Evolutionary conservation across 169 alveolate genomes (phyloP), one percentile per base, ranked within the genome.

Genomic region (Plasmodium falciparum): DNA sequence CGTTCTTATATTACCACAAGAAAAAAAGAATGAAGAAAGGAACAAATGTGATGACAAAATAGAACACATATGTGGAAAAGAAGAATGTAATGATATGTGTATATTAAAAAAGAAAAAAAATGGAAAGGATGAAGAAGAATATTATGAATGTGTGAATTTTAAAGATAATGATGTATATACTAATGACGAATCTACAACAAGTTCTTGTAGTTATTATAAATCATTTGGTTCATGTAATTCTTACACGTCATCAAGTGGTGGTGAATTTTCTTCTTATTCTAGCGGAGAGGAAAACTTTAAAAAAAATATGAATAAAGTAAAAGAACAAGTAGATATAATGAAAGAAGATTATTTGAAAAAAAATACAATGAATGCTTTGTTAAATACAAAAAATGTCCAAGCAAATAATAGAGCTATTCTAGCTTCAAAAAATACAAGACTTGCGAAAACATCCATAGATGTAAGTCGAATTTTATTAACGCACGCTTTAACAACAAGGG

Each of bases 341-440:
- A 78, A 67, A 45, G 89, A 78, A 78, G 74, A 78, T 65, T 78
- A 49, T 56, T 49, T 78, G 54, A 78, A 78, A 50, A 78, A 78
- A 33, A 78, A 78, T 56, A 52, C 89, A 4, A 71, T 71, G 70
- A 52, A 15, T 26, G 89, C 89, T 49, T 66, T 78, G 54, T 70
- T 67, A 52, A 78, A 78, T 45, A 78, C 75, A n/a, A 78, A 59
- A 2, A 63, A 78, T 50, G 50, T 67, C 43, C 89, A 78, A 58
- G 89, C 89, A 52, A 49, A 78, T 15, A 78, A 54, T 66, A 54
- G 89, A 45, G 89, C 89, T 20, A 66, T 47, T 50, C 65, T 78
- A 78, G 89, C 89, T 66, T 22, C 78, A 20, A 78, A 78, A 65
- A 78, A 66, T 45, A 78, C 78, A 12, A 78, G 89, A 47, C 26